Base-by-base conservation (phyloP, 495 filamentous ascomycete species). In the Penicillium paxilli region DNA sequence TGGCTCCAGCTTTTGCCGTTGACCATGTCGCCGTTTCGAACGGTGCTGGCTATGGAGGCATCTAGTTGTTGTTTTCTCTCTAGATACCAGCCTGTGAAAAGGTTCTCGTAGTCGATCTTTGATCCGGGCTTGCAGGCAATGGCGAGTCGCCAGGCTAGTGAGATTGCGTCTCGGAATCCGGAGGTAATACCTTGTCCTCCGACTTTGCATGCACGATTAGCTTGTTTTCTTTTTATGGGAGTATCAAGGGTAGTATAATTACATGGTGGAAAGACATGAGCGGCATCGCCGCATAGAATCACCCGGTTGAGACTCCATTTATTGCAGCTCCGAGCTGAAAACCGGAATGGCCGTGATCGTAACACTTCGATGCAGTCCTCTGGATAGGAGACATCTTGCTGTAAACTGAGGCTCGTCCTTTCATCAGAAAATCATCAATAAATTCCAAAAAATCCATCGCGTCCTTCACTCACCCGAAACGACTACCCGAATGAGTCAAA, bases 261-360 rank as follows among this genome's bases (percentile, higher is more conserved):
- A 74, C 71, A 83, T 7, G 80, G 78, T 23, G 80, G 80, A 48
- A 83, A 83, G 1, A 82, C 80, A 47, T 83, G 75, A 5, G 80
- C 79, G 2, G 80, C 71, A 57, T 83, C 80, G 10, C 80, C 80
- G 37, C 75, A 76, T 7, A 83, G 62, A 44, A 78, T 67, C 0
- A 72, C 74, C 3, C 76, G 65, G 16, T 62, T 65, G 23, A 66
- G 58, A n/a, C 71, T 71, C 80, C 80, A 83, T 38, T 66, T 70
- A 44, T 82, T 82, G 55, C 79, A 79, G 25, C 72, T 71, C 26
- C 77, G 70, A 10, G 74, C 69, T 0, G 74, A 72, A 28, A 79
- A 82, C 0, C 51, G 64, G 41, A 80, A 82, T 1, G 78, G 80
- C 12, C 78, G 64, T n/a, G 73, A 81, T 5, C 79, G 74, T 9